Conservation (phyloP, 176 grass and related monocot species). For the Cocos nucifera region DNA sequence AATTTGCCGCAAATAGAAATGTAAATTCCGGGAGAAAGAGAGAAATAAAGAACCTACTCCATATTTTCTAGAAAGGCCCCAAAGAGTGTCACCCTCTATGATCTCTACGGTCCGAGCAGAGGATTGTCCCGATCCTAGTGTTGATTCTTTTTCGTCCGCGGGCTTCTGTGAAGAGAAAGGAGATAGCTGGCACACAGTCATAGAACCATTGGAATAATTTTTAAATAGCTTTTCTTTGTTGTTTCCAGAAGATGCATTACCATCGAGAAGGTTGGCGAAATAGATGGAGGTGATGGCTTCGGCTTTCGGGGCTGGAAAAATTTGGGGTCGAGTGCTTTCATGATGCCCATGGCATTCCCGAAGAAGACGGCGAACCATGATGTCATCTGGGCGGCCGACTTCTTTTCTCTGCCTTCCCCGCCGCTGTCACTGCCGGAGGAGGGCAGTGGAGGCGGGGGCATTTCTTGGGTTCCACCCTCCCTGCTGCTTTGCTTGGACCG, state of each 20-base stretch:
- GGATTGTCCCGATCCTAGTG: background rate
- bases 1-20: background rate
- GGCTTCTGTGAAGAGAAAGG: background rate
- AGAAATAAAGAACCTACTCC: background rate
- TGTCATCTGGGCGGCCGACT: background rate
- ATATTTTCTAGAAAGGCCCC: conserved; percentile 1
- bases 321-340: background rate
- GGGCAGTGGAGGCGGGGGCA: background rate
- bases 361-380: background rate
- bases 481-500: no score
- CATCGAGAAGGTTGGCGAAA: background rate
- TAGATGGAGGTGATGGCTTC: background rate
- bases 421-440: background rate
- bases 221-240: no score
- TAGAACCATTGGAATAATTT: background rate
- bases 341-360: background rate
- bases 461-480: background rate
- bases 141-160: background rate
- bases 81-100: background rate
- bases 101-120: background rate
- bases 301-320: background rate
- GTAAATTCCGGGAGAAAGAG: background rate
- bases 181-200: background rate
- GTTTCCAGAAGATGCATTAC: background rate
- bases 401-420: background rate